phyloP scores from a whole-genome alignment of 176 grass and related monocot genomes.

The Bromus sterilis region DNA sequence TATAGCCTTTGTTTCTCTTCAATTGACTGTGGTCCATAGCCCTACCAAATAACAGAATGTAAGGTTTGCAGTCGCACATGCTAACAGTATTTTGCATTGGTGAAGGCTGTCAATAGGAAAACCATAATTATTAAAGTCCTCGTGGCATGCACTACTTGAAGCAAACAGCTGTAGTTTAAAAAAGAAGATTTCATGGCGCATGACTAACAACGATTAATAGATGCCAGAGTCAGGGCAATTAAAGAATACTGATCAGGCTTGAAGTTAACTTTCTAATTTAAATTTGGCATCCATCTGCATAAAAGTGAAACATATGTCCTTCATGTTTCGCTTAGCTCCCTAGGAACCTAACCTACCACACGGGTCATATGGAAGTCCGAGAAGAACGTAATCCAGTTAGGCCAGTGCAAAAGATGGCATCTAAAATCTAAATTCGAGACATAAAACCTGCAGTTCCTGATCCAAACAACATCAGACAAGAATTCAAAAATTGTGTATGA shows the following conservation, averaged over 20 bases:
- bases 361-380: not conserved
- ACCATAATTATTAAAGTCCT: not conserved
- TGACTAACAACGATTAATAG: not conserved
- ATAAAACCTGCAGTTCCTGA: not conserved
- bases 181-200: not conserved
- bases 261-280: not conserved
- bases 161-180: not conserved
- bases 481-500: not conserved
- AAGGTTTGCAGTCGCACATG: not conserved
- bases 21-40: constrained; percentile 86
- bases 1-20: constrained; percentile 94
- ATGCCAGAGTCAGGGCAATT: not conserved
- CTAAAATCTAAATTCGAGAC: not conserved
- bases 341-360: not conserved
- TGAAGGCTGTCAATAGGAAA: not conserved
- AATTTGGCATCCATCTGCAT: not conserved
- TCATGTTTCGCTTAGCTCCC: constrained; percentile 2
- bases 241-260: not conserved
- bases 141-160: not conserved
- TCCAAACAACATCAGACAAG: not conserved
- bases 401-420: not conserved
- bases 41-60: constrained; percentile 51
- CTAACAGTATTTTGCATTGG: not conserved
- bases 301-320: not conserved
- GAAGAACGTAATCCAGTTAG: not conserved